A percentile compares a stretch with the other conserved stretches of the same genome.
phyloP scores from a whole-genome alignment of 2,329 filamentous ascomycete species.

The Aspergillus sp. region DNA sequence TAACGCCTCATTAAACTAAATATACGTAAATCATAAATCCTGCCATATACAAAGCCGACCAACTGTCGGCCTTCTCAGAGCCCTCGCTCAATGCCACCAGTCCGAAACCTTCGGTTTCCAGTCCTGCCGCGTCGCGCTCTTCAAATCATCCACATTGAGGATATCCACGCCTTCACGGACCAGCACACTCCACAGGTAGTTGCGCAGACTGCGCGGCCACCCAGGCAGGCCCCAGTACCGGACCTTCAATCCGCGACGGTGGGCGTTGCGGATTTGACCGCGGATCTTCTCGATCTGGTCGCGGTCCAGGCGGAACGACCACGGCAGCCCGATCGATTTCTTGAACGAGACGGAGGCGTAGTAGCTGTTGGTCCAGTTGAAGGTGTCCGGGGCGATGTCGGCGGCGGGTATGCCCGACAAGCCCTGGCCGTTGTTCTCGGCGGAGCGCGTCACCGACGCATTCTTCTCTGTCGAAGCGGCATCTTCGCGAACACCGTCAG shows the following conservation, averaged over 20 bases:
- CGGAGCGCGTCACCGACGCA: constrained; percentile 3
- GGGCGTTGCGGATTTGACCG: constrained; percentile 53
- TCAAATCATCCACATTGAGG: constrained; percentile 59
- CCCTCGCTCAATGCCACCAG: constrained; percentile 24
- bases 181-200: constrained; percentile 55
- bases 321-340: constrained; percentile 48
- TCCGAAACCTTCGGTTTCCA: constrained; percentile 43
- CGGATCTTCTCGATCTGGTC: constrained; percentile 49
- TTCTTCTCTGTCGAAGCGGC: not conserved
- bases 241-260: constrained; percentile 52
- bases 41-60: not conserved
- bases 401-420: constrained; percentile 38
- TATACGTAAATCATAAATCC: not conserved
- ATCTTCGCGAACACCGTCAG: constrained; percentile 23
- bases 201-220: constrained; percentile 55
- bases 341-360: constrained; percentile 58
- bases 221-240: constrained; percentile 58
- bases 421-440: constrained; percentile 45
- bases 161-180: constrained; percentile 56
- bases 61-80: not conserved
- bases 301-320: constrained; percentile 48
- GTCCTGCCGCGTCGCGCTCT: constrained; percentile 46
- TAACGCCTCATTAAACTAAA: constrained; percentile 12
- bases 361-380: constrained; percentile 54
- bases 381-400: constrained; percentile 40